These are phyloP conservation scores for Colletotrichum noveboracense DNA, from an alignment of 2,329 filamentous ascomycete genomes.

Conservation along the genomic window DNA sequence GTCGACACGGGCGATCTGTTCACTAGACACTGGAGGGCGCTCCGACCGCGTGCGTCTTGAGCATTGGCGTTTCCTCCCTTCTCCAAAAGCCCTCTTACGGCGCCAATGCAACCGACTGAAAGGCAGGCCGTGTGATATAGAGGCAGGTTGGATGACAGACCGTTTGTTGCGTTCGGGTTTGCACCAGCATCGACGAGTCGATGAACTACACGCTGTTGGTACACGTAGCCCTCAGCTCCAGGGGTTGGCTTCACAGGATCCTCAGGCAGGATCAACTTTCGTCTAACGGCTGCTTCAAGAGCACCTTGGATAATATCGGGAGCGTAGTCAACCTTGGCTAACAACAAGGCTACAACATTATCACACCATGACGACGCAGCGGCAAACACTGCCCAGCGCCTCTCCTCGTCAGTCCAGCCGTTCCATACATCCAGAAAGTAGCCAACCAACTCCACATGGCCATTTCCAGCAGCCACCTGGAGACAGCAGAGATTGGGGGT, in stretches of 20 bases:
- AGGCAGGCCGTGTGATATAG: not conserved
- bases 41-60: not conserved
- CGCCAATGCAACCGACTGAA: not conserved
- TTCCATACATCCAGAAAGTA: not conserved
- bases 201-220: slow-evolving; percentile 3
- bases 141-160: not conserved
- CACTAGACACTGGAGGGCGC: not conserved
- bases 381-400: not conserved
- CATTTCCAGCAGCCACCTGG: slow-evolving; percentile 2
- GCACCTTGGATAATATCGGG: not conserved
- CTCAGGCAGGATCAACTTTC: slow-evolving; percentile 1
- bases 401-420: not conserved
- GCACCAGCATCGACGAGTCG: slow-evolving; percentile 3
- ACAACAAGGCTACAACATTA: not conserved
- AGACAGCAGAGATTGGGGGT: not conserved
- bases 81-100: slow-evolving; percentile 5
- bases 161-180: not conserved
- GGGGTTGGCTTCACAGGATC: not conserved
- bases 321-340: not conserved
- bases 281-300: not conserved
- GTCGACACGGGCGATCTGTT: not conserved
- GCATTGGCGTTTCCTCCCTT: slow-evolving; percentile 4
- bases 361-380: not conserved
- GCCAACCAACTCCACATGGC: not conserved
- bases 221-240: not conserved